Conservation (phyloP, 176 grass and related monocot species). For the Zizania latifolia region DNA sequence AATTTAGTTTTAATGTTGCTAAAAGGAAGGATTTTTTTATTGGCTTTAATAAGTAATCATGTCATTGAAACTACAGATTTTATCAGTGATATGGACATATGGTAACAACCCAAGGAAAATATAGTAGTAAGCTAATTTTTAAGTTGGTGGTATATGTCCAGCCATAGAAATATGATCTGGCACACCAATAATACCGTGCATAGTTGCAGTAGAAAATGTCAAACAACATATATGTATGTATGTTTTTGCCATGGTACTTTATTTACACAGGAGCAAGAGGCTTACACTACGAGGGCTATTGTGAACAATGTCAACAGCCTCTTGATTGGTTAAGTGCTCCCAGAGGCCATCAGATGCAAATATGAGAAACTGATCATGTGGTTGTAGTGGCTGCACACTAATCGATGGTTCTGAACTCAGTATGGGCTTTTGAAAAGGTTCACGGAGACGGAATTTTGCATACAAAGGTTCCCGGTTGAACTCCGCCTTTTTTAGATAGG, state of each 20-base stretch:
- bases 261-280: neutral
- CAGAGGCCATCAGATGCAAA: conserved; percentile 97
- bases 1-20: neutral
- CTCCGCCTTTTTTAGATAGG: conserved; percentile 79
- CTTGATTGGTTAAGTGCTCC: conserved; percentile 92
- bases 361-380: conserved; percentile 84
- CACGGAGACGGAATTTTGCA: conserved; percentile 68
- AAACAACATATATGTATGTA: neutral
- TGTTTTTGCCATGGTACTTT: neutral
- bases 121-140: neutral
- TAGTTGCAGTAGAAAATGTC: neutral
- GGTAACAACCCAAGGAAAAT: neutral
- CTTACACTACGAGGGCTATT: conserved; percentile 57
- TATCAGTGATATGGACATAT: neutral
- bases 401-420: conserved; percentile 84
- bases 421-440: conserved; percentile 76
- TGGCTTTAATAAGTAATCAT: neutral
- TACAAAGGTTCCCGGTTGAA: conserved; percentile 83
- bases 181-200: neutral
- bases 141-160: neutral
- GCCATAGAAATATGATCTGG: neutral
- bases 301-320: conserved; percentile 90
- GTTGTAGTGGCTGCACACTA: conserved; percentile 50
- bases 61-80: neutral
- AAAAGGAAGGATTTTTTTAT: neutral